Evolutionary conservation across 2,329 filamentous ascomycete species (phyloP).

Genomic region (Trichophyton rubrum): DNA sequence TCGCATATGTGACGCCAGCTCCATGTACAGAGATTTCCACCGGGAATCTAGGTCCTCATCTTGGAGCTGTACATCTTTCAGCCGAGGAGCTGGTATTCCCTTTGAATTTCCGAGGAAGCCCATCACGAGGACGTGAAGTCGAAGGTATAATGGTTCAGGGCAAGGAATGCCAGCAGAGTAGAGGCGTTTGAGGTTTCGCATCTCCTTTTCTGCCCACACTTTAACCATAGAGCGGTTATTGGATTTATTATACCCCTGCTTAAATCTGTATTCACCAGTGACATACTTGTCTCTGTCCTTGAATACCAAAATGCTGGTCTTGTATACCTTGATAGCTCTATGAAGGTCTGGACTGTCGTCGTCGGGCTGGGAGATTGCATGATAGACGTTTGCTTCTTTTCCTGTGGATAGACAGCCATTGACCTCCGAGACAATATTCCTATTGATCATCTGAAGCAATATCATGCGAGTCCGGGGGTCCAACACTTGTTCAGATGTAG

Average conservation of each 20-base stretch:
- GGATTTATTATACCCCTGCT: conserved; percentile 80
- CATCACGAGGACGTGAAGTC: conserved; percentile 94
- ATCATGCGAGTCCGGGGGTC: conserved; percentile 94
- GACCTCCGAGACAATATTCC: conserved; percentile 75
- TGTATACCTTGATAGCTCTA: conserved; percentile 95
- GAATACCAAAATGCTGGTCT: conserved; percentile 94
- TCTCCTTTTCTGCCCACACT: conserved; percentile 97
- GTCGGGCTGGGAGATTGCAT: conserved; percentile 55
- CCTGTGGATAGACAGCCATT: conserved; percentile 93
- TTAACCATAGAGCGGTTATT: conserved; percentile 97
- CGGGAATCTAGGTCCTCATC: conserved; percentile 55
- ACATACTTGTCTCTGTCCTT: conserved; percentile 97
- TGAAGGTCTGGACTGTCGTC: conserved; percentile 47
- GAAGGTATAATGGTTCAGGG: conserved; percentile 77
- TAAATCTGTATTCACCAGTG: conserved; percentile 83
- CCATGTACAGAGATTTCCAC: conserved; percentile 69
- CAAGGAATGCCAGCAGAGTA: conserved; percentile 75
- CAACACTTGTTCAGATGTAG: conserved; percentile 87
- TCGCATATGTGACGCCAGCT: conserved; percentile 79
- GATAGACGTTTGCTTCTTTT: conserved; percentile 97
- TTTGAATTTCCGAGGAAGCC: conserved; percentile 76
- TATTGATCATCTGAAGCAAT: conserved; percentile 88
- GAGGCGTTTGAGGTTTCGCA: conserved; percentile 79
- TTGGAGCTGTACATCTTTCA: conserved; percentile 70
- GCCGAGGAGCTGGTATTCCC: conserved; percentile 74